Evolutionary conservation across 2,329 filamentous ascomycete species (phyloP), one percentile per base, ranked within the genome.

Genomic region (Ilyonectria mors-panacis): DNA sequence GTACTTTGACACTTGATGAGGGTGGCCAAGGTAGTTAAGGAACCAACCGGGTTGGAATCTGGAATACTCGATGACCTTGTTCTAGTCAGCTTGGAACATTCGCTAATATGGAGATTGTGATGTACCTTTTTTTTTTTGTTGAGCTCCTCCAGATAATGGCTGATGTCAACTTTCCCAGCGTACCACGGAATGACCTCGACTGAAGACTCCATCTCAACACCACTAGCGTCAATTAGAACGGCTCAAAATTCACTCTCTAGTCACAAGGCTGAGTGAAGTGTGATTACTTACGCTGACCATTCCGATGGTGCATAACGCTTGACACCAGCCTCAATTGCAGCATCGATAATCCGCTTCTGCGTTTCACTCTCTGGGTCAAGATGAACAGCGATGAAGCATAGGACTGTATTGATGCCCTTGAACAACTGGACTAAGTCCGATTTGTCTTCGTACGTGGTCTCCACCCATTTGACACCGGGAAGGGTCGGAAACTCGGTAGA

Each of bases 261-360:
- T 35, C 65, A 56, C 10, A 39, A 4, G 30, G 17, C 26, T n/a
- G 7, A 50, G 33, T 21, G 13, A 28, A 19, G 12, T 6, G 53
- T 10, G 2, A 8, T 37, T 26, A 37, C 19, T 7, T 67, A 84
- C 83, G 76, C 79, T 23, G 73, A 78, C 65, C 85, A 92, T 66
- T 92, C 89, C 42, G 86, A 87, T 2, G 89, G 88, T 1, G 91
- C 84, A 74, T 89, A 91, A 7, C 88, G 84, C 70, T 86, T 85
- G 6, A 92, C 89, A 1, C 88, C 87, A 1, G 88, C 89, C 3
- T 81, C 80, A 44, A 90, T 82, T 7, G 87, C 83, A 1, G 89
- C 90, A 63, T 91, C 87, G 58, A 91, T 87, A 53, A 92, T 78
- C 35, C 83, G 84, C 66, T 82, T 84, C 72, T 91, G 89, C 0